A percentile compares a stretch with the other conserved stretches of the same genome.
Evolutionary conservation across 148 eudicot species (phyloP).

Genomic region (Rhododendron simsii): DNA sequence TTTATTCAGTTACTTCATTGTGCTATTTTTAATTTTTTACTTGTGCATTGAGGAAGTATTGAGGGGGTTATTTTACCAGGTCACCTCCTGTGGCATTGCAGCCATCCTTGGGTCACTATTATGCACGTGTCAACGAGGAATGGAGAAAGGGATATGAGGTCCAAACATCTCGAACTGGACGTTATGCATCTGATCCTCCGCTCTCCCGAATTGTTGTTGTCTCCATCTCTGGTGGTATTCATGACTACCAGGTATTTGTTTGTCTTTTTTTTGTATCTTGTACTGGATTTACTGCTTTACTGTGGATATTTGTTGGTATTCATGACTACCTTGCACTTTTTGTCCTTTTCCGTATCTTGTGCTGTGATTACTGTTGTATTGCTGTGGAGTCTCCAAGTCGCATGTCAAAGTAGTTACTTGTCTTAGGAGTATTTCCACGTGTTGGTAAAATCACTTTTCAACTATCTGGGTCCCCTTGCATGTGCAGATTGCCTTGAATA

Average conservation of each 20-base stretch:
- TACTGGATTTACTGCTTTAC: neutral
- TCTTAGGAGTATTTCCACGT: neutral
- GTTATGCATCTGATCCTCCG: conserved; percentile 42
- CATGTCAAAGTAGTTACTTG: neutral
- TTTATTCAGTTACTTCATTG: conserved; percentile 7
- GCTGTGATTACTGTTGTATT: neutral
- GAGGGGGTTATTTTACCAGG: conserved; percentile 43
- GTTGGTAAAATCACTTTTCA: neutral
- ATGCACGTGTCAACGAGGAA: conserved; percentile 62
- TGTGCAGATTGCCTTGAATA: neutral
- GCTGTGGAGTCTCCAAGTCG: neutral
- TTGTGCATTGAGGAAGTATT: conserved; percentile 4
- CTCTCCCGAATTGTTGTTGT: conserved; percentile 71
- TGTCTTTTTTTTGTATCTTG: neutral
- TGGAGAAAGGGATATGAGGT: conserved; percentile 81
- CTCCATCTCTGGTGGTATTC: conserved; percentile 86
- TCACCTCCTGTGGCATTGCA: conserved; percentile 87
- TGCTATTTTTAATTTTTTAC: neutral
- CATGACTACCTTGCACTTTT: conserved; percentile 77
- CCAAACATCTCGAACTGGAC: conserved; percentile 51
- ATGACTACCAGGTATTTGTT: conserved; percentile 83
- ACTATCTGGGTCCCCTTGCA: neutral
- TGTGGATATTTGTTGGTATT: conserved; percentile 63
- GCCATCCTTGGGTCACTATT: conserved; percentile 91
- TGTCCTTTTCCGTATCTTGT: neutral